Evolutionary conservation across 306 rosid genomes (phyloP), one percentile per base, ranked within the genome.

Genomic region (Mimosa pudica): DNA sequence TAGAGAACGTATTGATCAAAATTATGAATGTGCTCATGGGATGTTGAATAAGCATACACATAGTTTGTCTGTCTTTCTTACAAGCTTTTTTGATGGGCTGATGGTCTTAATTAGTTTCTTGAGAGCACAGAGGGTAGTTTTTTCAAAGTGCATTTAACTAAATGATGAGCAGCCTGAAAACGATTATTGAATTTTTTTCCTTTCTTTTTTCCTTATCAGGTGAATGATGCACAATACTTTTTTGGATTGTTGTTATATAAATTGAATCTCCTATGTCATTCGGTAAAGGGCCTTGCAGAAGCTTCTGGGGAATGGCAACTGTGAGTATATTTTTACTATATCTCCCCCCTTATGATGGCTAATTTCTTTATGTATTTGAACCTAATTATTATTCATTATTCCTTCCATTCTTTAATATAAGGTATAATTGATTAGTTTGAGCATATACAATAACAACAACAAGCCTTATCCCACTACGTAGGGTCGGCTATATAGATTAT

Each of bases 281-380:
- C 90, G 6, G 92, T 89, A 51, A 91, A 92, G 92, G 80, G 88
- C 60, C 97, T 89, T 49, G 97, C 98, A 49, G 89, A 87, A 89
- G 94, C 84, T 84, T 86, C 92, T 0, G 94, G 96, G 48, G 97
- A 95, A 83, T 95, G 98, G 98, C 89, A 86, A 38, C n/a, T 89
- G 98, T 94, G 55, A 86, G 96, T 90, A 18, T 9, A 7, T 10
- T 20, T 0, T 18, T 32, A 57, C 17, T 67, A 17, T 17, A 38
- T 67, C 46, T 38, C 4, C 17, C 42, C 20, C 30, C 18, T 41
- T 32, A 17, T 68, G 30, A 44, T 42, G 73, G 18, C 54, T 42
- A 44, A 68, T 18, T 17, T 42, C 36, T 42, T 4, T 44, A 3
- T 17, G 17, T 41, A 20, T 24, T 24, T 24, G 30, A 24, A 24